A percentile compares a stretch with the other conserved stretches of the same genome.
Evolutionary conservation across 495 filamentous ascomycete genomes (phyloP).

Genomic region (Penicillium arizonense): DNA sequence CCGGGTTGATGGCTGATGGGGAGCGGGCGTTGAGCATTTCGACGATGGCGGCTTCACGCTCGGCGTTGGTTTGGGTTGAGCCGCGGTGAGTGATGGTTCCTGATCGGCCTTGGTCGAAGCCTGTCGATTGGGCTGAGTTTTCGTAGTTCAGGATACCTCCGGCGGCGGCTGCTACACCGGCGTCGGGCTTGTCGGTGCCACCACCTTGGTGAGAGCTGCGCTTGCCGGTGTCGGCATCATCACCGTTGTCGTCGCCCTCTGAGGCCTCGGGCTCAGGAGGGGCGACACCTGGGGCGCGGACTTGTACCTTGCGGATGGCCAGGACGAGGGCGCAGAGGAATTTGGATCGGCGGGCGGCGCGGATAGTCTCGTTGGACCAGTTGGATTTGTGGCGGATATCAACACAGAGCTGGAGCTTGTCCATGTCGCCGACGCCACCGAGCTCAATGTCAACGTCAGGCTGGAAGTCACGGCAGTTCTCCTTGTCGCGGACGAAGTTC

Average conservation of each 20-base stretch:
- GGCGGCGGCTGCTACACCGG: slow-evolving; percentile 10
- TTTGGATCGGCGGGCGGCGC: slow-evolving; percentile 81
- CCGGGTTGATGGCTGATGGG: slow-evolving; percentile 33
- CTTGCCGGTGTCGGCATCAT: slow-evolving; percentile 6
- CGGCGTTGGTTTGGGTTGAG: slow-evolving; percentile 20
- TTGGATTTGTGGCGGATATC: slow-evolving; percentile 92
- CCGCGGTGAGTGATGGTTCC: slow-evolving; percentile 33
- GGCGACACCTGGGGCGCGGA: slow-evolving; percentile 77
- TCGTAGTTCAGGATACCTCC: slow-evolving; percentile 22
- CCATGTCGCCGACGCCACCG: slow-evolving; percentile 76
- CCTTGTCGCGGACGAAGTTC: slow-evolving; percentile 76
- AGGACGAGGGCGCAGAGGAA: slow-evolving; percentile 94
- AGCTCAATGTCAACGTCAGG: slow-evolving; percentile 77
- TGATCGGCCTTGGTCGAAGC: slow-evolving; percentile 31
- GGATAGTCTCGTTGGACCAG: slow-evolving; percentile 89
- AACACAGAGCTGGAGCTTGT: slow-evolving; percentile 79
- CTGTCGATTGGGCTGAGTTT: slow-evolving; percentile 31
- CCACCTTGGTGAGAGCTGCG: slow-evolving; percentile 7
- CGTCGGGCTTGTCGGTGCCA: slow-evolving; percentile 10
- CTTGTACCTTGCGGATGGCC: slow-evolving; percentile 82
- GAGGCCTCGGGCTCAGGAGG: slow-evolving; percentile 59
- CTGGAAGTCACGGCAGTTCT: slow-evolving; percentile 91
- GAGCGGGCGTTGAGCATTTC: slow-evolving; percentile 44
- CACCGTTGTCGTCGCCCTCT: slow-evolving; percentile 57
- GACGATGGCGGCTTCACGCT: slow-evolving; percentile 42